Percentiles rank a stretch among this genome's conserved stretches.
These are phyloP conservation scores for Mycena polygramma DNA, from an alignment of 768 basidiomycete species.

Conservation along the genomic window DNA sequence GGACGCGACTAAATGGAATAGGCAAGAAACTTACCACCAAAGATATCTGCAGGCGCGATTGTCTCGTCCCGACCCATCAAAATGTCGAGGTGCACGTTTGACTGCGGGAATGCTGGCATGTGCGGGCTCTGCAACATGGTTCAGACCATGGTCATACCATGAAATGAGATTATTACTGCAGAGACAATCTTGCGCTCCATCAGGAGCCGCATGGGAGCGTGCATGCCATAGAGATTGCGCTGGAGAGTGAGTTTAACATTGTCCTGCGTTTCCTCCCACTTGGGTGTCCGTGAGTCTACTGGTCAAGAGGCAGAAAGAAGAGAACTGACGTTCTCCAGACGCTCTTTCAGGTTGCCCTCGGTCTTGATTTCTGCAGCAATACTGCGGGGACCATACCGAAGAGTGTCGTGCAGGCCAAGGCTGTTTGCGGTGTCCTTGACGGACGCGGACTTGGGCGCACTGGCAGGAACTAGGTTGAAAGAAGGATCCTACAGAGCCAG, in stretches of 20 bases:
- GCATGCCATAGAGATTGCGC: slow-evolving; percentile 87
- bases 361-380: slow-evolving; percentile 82
- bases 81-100: slow-evolving; percentile 92
- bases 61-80: slow-evolving; percentile 93
- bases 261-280: slow-evolving; percentile 98
- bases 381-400: slow-evolving; percentile 86
- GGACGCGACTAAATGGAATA: slow-evolving; percentile 4
- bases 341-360: slow-evolving; percentile 70
- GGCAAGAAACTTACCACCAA: slow-evolving; percentile 68
- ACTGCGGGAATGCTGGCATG: slow-evolving; percentile 72
- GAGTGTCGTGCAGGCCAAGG: slow-evolving; percentile 89
- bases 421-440: slow-evolving; percentile 76
- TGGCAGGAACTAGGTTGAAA: slow-evolving; percentile 73
- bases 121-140: slow-evolving; percentile 66
- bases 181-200: slow-evolving; percentile 95
- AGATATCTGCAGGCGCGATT: slow-evolving; percentile 83
- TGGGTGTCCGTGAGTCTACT: slow-evolving; percentile 12
- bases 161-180: slow-evolving; percentile 61
- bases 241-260: slow-evolving; percentile 87
- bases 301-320: slow-evolving; percentile 7
- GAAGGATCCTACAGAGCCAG: slow-evolving; percentile 57
- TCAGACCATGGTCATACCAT: not conserved
- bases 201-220: slow-evolving; percentile 87
- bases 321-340: slow-evolving; percentile 80
- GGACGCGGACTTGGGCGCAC: slow-evolving; percentile 69